Evolutionary conservation across 129 eudicot species (phyloP).

Genomic region (Apium graveolens): DNA sequence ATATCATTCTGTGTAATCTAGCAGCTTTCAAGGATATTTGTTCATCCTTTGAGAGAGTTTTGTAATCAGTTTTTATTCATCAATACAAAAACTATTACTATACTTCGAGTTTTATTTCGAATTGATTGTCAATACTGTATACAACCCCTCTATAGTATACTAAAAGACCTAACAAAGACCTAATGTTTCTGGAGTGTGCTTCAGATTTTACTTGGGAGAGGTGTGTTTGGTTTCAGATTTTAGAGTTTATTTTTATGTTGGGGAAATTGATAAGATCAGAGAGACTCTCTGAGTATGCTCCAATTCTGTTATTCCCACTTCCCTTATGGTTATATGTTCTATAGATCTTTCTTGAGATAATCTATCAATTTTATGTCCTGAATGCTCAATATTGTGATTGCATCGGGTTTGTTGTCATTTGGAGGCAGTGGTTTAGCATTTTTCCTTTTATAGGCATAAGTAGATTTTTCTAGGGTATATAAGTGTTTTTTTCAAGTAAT

Average conservation of each 20-base stretch:
- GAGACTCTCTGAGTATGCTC: background rate
- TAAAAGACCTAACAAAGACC: no score
- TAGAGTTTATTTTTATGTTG: background rate
- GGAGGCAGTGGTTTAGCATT: conserved; percentile 81
- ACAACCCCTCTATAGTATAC: no score
- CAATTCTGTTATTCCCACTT: background rate
- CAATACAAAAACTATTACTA: no score
- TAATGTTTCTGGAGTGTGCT: background rate
- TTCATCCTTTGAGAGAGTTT: no score
- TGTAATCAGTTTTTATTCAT: no score
- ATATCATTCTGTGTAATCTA: no score
- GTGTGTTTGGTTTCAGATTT: background rate
- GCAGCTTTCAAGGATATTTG: no score
- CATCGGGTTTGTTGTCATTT: conserved; percentile 69
- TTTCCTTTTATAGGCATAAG: conserved; percentile 98
- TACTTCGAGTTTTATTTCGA: no score
- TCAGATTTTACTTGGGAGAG: background rate
- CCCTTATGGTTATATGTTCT: background rate
- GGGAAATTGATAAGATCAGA: background rate
- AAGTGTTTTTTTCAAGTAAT: background rate
- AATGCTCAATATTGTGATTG: conserved; percentile 63
- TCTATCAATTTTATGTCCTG: conserved; percentile 51
- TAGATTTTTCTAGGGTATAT: conserved; percentile 2
- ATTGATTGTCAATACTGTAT: no score
- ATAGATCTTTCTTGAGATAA: background rate